Evolutionary conservation across 257 asterid genomes (phyloP), one percentile per base, ranked within the genome.

Genomic region (Leonotis leonurus): DNA sequence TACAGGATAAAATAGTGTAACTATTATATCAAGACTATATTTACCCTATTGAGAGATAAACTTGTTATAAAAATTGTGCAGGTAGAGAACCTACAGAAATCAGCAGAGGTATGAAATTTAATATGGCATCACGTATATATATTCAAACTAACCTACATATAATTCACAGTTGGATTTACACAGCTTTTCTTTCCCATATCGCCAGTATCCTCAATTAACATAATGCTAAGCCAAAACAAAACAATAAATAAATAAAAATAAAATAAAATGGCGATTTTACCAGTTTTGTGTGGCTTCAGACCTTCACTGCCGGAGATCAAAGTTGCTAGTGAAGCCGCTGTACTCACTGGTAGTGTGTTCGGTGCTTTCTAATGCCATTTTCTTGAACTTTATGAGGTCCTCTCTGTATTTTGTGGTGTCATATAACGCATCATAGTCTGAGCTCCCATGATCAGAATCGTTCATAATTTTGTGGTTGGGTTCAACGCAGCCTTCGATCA

Each of bases 271-370:
- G 58, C 20, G 58, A 56, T 50, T 35, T n/a, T 56, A 22, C 69
- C 74, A 44, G 17, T 46, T 43, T 48, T 52, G 62, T 58, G 51
- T 51, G 65, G 62, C 70, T 55, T 11, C 1, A 66, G 67, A 46
- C 61, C 85, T 70, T 80, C 94, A 60, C 95, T 85, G 61, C 95
- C 85, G 1, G 92, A 81, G 65, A 80, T 80, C 6, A 92, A 88
- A 29, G 87, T 86, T 89, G 9, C 86, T 86, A 55, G 92, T 81
- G 2, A 83, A 82, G n/a, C 85, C 89, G 24, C 96, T 85, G 76
- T 71, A 82, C 64, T 78, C 89, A 9, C 91, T 81, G 1, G 79
- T 73, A 39, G 81, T 80, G 29, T 53, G 81, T 17, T 75, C 84
- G n/a, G 67, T 62, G 61, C 76, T 75, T 70, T 81, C 89, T 9